Evolutionary conservation across 306 rosid species (phyloP), one percentile per base, ranked within the genome.

Genomic region (Lablab purpureus): DNA sequence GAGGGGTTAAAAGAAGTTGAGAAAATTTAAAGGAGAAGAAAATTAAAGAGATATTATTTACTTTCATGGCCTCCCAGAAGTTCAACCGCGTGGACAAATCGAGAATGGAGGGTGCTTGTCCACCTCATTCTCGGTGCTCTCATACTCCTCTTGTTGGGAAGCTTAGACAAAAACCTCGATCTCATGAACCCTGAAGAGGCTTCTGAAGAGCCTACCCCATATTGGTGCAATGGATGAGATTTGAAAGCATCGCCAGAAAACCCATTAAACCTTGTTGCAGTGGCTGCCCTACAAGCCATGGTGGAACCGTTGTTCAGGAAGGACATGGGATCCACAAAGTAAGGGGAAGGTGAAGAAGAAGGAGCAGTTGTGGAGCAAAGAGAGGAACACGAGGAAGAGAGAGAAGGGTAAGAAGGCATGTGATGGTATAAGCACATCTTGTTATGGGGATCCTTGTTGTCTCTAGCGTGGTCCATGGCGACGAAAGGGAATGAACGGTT

Each of bases 1-100:
- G 11, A 51, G 58, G 43, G 25, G 10, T 17, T 8, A 17, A 8
- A 51, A 40, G 3, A 60, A 58, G 13, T 36, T 51, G 51, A 5
- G 52, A 45, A 9, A n/a, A 15, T 7, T 21, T 10, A 10, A 3
- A 10, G 13, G 22, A 62, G 18, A 8, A 65, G 28, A 68, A 68
- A 45, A 79, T 47, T 2, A 11, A 60, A 10, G 37, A n/a, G 40
- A 22, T 80, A 62, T n/a, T 12, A 0, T 70, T 15, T 80, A 94
- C 98, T 94, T 88, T 94, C 97, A 78, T 92, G 98, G 75, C 98
- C 98, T 10, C 98, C 98, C 9, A 94, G 98, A 67, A 90, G 97
- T 77, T 94, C 96, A 76, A 94, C 98, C 4, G 98, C 98, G 60
- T 92, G 96, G 78, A 94, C 97, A 45, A 94, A 94, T 74, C 97